Evolutionary conservation across 2,329 filamentous ascomycete genomes (phyloP).

Genomic region (Trichoderma afroharzianum): DNA sequence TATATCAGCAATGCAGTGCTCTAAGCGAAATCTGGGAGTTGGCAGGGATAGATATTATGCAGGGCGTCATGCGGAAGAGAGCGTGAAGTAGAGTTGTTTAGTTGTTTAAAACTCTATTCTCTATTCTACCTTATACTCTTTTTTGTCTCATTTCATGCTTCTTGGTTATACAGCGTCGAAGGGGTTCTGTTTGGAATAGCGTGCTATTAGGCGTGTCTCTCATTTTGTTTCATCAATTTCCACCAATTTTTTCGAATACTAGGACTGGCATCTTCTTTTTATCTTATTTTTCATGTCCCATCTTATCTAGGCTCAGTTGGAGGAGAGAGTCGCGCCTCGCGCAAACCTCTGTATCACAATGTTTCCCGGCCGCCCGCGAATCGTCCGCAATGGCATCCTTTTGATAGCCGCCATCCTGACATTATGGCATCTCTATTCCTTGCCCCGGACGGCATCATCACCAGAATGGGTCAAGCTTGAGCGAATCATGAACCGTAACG

Average conservation of each 20-base stretch:
- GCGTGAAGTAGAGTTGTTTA: not conserved
- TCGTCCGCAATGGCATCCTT: constrained; percentile 8
- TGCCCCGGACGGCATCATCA: not conserved
- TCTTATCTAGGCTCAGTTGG: not conserved
- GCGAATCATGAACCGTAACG: constrained; percentile 31
- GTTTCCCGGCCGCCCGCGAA: constrained; percentile 15
- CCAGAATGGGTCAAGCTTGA: constrained; percentile 23
- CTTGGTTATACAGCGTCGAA: not conserved
- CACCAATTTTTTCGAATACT: not conserved
- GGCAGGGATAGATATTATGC: not conserved
- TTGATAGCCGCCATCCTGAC: not conserved
- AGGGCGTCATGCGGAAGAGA: not conserved
- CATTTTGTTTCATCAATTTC: not conserved
- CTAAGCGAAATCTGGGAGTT: not conserved
- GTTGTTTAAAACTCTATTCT: not conserved
- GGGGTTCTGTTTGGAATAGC: not conserved
- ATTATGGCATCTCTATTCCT: not conserved
- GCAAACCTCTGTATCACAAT: not conserved
- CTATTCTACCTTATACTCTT: not conserved
- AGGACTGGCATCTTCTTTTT: not conserved
- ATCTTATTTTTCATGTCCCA: not conserved
- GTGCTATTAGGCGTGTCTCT: not conserved
- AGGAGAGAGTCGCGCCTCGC: not conserved
- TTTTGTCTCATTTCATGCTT: not conserved
- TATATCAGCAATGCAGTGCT: not conserved